A percentile compares a stretch with the other conserved stretches of the same genome.
phyloP scores from a whole-genome alignment of 129 eudicot species.

The Daucus carota region DH1_v3.0 NC_030382.2:58644501-58645000 shows the following conservation, averaged over 20 bases:
- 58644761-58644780: background rate
- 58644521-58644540: too few relatives aligned
- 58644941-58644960: background rate
- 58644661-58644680: constrained; percentile 87
- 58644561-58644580: constrained; percentile 42
- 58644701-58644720: constrained; percentile 13
- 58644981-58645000: background rate
- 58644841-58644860: background rate
- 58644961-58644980: background rate
- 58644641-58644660: constrained; percentile 34
- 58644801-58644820: background rate
- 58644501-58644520: too few relatives aligned
- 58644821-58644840: constrained; percentile 1
- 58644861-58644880: background rate
- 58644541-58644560: constrained; percentile 20
- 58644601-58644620: constrained; percentile 86
- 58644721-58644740: background rate
- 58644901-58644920: background rate
- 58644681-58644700: constrained; percentile 77
- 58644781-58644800: background rate
- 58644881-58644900: background rate
- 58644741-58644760: background rate
- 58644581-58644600: constrained; percentile 75
- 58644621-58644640: constrained; percentile 70
- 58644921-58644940: constrained; percentile 1